Evolutionary conservation across 768 basidiomycete species (phyloP).

Genomic region (Phallus indusiatus): DNA sequence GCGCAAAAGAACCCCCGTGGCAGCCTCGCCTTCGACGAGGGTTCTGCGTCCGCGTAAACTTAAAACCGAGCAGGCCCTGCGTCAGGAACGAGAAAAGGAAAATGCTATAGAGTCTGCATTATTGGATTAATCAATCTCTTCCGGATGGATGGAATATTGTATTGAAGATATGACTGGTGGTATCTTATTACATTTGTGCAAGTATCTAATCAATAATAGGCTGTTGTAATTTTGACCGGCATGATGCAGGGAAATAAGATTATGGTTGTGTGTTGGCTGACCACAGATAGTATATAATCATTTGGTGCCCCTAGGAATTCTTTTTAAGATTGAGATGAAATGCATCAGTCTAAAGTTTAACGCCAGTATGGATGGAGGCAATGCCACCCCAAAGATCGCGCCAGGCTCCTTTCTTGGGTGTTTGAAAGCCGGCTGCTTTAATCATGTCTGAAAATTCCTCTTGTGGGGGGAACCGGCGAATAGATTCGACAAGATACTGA

Average conservation of each 20-base stretch:
- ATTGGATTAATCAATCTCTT: constrained; percentile 23
- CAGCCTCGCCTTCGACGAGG: constrained; percentile 29
- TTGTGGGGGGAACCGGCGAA: constrained; percentile 87
- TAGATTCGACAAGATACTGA: constrained; percentile 96
- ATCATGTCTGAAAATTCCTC: constrained; percentile 86
- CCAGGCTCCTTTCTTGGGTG: constrained; percentile 75
- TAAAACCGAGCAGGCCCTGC: constrained; percentile 41
- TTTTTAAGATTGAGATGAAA: neutral
- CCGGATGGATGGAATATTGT: neutral
- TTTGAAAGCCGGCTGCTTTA: constrained; percentile 70
- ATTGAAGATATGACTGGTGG: too few relatives aligned
- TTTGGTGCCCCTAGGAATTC: too few relatives aligned
- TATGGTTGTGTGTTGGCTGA: too few relatives aligned
- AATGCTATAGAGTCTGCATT: constrained; percentile 39
- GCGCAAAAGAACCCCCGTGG: neutral
- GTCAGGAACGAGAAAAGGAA: constrained; percentile 42
- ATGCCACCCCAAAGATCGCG: constrained; percentile 81
- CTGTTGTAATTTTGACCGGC: neutral
- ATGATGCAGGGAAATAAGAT: too few relatives aligned
- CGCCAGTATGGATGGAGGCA: constrained; percentile 75
- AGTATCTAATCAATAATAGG: neutral
- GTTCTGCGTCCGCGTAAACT: constrained; percentile 49
- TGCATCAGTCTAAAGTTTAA: constrained; percentile 46
- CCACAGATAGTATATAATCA: too few relatives aligned
- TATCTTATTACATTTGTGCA: neutral